These are phyloP conservation scores for Bruguiera gymnorhiza DNA, from an alignment of 345 rosid species.

Conservation along the genomic window DNA sequence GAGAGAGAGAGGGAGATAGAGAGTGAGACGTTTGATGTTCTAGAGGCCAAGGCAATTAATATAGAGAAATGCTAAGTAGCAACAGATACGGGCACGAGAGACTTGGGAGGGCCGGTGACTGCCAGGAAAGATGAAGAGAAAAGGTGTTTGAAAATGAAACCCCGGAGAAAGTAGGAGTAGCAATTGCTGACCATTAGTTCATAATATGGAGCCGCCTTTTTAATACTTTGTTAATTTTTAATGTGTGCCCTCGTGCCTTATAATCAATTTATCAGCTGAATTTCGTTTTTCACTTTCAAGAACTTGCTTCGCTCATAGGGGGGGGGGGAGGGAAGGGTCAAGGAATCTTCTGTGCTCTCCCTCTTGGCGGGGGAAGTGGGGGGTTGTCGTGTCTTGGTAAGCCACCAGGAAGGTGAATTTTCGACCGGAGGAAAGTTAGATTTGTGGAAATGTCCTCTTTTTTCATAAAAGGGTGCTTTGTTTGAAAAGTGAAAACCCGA, in stretches of 20 bases:
- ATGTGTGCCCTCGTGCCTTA: no score
- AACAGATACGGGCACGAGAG: neutral
- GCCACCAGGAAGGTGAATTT: neutral
- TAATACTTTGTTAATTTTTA: neutral
- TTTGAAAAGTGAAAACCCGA: no score
- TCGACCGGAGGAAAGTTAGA: neutral
- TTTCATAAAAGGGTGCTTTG: no score
- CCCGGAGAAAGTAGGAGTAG: neutral
- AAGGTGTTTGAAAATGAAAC: neutral
- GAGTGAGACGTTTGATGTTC: neutral
- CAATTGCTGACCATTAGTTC: constrained; percentile 10
- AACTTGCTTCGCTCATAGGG: neutral
- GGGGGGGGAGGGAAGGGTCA: no score
- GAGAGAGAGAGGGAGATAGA: neutral
- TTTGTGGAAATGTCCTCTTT: no score
- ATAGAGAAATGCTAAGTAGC: neutral
- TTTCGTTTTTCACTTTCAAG: neutral
- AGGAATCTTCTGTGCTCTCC: no score
- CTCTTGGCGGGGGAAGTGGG: neutral
- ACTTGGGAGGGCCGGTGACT: neutral
- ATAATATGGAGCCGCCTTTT: constrained; percentile 13
- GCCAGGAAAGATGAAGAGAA: neutral
- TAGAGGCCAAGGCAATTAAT: neutral
- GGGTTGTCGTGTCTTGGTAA: no score
- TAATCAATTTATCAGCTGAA: neutral